These are phyloP conservation scores for Salvia splendens DNA, from an alignment of 257 asterid species.

Conservation along the genomic window DNA sequence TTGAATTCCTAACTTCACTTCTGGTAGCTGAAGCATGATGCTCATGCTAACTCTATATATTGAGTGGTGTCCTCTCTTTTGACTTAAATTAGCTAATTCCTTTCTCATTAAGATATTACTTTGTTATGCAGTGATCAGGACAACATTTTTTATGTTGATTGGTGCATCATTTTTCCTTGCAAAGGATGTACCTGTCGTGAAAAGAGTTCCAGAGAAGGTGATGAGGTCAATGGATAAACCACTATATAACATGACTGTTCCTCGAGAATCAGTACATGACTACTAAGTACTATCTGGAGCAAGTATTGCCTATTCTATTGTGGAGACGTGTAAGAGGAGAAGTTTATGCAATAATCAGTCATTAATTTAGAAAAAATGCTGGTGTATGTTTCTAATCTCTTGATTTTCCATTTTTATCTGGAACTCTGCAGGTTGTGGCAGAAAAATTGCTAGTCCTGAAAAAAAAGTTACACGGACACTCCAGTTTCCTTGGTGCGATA, in stretches of 20 bases:
- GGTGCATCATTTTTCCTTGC: conserved; percentile 95
- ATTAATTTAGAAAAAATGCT: too few species aligned
- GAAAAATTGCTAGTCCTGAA: conserved; percentile 57
- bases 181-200: conserved; percentile 80
- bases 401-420: conserved; percentile 11
- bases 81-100: conserved; percentile 6
- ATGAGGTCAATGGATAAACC: conserved; percentile 99
- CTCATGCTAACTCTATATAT: conserved; percentile 3
- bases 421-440: conserved; percentile 67
- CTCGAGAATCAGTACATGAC: conserved; percentile 94
- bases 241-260: conserved; percentile 98
- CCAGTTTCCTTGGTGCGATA: conserved; percentile 68
- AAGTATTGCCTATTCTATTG: conserved; percentile 86
- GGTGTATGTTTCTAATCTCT: too few species aligned
- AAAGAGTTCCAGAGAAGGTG: conserved; percentile 93
- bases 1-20: neutral
- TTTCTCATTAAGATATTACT: conserved; percentile 35
- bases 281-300: conserved; percentile 93
- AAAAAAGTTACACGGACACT: conserved; percentile 58
- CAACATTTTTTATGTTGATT: conserved; percentile 84
- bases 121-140: conserved; percentile 75
- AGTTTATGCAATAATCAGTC: conserved; percentile 18
- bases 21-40: conserved; percentile 18
- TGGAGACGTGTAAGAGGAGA: conserved; percentile 82
- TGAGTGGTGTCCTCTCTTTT: conserved; percentile 8